Base-by-base conservation (phyloP, 2,329 filamentous ascomycete genomes). In the Aaosphaeria arxii region DNA sequence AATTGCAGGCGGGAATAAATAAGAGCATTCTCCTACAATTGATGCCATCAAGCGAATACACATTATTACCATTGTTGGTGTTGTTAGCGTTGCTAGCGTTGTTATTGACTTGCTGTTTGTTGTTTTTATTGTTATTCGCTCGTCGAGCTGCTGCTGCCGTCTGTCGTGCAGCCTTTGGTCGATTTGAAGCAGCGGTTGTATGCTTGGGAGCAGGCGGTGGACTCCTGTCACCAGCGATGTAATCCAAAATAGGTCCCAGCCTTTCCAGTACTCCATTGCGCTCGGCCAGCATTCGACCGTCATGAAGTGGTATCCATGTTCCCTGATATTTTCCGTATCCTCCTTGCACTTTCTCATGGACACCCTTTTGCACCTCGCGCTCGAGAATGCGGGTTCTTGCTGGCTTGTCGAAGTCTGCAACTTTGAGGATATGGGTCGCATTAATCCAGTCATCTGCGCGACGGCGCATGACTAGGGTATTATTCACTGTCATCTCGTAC, bases 281-380 rank as follows among this genome's bases (percentile, higher is more conserved):
- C 58, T 88, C 85, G 33, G 94, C 94, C 32, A 99, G 84, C 52
- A 82, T 75, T 58, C 91, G 84, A 48, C 91, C 94, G 54, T 89
- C 84, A 11, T 85, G 80, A 6, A 99, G 81, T 6, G 94, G 94
- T 43, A 99, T 94, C 91, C 94, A 99, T 44, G 94, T 99, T 63
- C 94, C 91, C 77, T 99, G 94, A 61, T 97, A 99, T 83, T 97
- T 97, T 62, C 94, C 94, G 71, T 97, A 97, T 11, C 94, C 94
- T 56, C 92, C 94, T 69, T 99, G 94, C 5, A 99, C 91, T 75
- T 99, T 99, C 74, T 97, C 94, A 67, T 99, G 94, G 5, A 88
- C 81, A 40, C 95, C 92, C 71, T 96, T 96, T 65, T 99, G 94
- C 6, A 99, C 92, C 66, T 99, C 94, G 56, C 94, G 84, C 74